phyloP scores from a whole-genome alignment of 2,329 filamentous ascomycete genomes.

The Rhynchosporium graminicola region DNA sequence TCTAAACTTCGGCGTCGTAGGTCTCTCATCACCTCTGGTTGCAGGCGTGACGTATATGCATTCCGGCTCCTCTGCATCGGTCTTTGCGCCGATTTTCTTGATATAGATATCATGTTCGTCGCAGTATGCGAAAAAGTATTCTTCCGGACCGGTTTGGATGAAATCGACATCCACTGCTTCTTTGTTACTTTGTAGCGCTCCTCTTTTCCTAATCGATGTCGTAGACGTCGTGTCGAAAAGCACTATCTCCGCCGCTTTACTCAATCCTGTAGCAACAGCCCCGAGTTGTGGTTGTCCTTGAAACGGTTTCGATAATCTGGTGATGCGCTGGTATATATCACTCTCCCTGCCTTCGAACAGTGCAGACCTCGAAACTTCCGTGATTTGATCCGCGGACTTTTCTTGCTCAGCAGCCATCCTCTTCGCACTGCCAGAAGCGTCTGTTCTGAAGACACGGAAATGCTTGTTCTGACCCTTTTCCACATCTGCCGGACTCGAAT shows the following conservation, averaged over 20 bases:
- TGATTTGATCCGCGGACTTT: slow-evolving; percentile 46
- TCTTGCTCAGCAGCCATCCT: slow-evolving; percentile 46
- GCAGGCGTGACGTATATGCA: slow-evolving; percentile 57
- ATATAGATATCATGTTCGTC: slow-evolving; percentile 74
- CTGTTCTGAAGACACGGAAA: slow-evolving; percentile 72
- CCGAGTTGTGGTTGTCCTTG: slow-evolving; percentile 65
- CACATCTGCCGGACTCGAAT: slow-evolving; percentile 73
- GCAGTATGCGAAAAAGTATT: slow-evolving; percentile 77
- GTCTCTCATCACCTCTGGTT: slow-evolving; percentile 45
- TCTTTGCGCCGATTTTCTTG: slow-evolving; percentile 41
- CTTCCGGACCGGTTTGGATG: slow-evolving; percentile 58
- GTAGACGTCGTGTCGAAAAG: slow-evolving; percentile 67
- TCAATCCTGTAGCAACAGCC: slow-evolving; percentile 76
- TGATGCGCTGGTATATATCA: slow-evolving; percentile 60
- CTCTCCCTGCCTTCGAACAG: slow-evolving; percentile 53
- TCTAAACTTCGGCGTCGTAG: slow-evolving; percentile 54
- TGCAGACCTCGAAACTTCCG: slow-evolving; percentile 53
- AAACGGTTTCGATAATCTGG: slow-evolving; percentile 54
- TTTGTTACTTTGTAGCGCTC: slow-evolving; percentile 51
- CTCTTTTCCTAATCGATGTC: slow-evolving; percentile 52
- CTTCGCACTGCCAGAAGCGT: slow-evolving; percentile 35
- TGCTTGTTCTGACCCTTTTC: slow-evolving; percentile 80
- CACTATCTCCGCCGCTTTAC: slow-evolving; percentile 74
- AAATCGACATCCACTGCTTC: slow-evolving; percentile 73
- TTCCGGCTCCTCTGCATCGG: slow-evolving; percentile 49